These are phyloP conservation scores for Rhypophila decipiens DNA, from an alignment of 495 filamentous ascomycete species.

Conservation along the genomic window DNA sequence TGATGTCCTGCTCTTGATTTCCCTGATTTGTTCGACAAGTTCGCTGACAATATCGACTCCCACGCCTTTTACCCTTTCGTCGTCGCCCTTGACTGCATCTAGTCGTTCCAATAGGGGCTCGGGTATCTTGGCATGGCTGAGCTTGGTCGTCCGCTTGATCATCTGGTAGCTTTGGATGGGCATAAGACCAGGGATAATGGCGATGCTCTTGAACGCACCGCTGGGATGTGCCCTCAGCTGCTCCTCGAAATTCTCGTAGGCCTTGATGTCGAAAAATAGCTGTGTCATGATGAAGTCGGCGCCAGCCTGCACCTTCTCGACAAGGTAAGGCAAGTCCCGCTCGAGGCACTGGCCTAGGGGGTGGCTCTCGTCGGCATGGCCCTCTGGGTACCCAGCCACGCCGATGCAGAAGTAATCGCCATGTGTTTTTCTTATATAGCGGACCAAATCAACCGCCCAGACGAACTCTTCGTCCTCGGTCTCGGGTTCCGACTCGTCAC, in stretches of 20 bases:
- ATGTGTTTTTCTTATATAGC: constrained; percentile 76
- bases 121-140: constrained; percentile 82
- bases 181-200: constrained; percentile 94
- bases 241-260: constrained; percentile 72
- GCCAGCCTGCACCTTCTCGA: constrained; percentile 86
- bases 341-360: constrained; percentile 67
- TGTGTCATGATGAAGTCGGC: constrained; percentile 99
- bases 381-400: constrained; percentile 91
- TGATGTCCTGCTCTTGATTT: constrained; percentile 44
- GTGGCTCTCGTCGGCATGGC: constrained; percentile 86
- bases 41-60: constrained; percentile 68
- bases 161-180: constrained; percentile 97
- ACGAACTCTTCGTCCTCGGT: constrained; percentile 65
- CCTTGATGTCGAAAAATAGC: constrained; percentile 84
- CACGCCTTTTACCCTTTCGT: constrained; percentile 79
- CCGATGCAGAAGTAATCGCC: constrained; percentile 97
- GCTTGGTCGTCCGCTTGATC: constrained; percentile 87
- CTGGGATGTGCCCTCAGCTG: constrained; percentile 75
- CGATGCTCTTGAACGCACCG: constrained; percentile 78
- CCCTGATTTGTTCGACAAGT: constrained; percentile 63
- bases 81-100: constrained; percentile 77
- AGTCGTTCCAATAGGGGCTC: constrained; percentile 59
- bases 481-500: constrained; percentile 44
- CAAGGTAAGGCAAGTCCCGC: constrained; percentile 79
- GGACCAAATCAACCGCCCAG: constrained; percentile 85